phyloP scores from a whole-genome alignment of 1,284 basidiomycete species.

The Athelia psychrophila region DNA sequence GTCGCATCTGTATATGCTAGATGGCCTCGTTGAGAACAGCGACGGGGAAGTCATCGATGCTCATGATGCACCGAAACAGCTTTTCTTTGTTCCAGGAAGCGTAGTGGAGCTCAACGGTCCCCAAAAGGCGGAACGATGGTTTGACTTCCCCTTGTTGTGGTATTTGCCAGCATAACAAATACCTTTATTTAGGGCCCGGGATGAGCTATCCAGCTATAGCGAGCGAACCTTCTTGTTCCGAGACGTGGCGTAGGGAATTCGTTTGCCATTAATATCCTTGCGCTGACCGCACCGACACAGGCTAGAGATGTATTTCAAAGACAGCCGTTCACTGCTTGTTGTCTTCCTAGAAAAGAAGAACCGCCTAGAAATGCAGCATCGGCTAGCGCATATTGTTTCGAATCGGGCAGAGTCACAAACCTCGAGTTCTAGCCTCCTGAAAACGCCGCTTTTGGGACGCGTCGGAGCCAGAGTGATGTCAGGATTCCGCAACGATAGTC shows the following conservation, averaged over 20 bases:
- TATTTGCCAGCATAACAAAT: slow-evolving; percentile 6
- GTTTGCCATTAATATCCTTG: slow-evolving; percentile 3
- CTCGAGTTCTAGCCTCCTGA: slow-evolving; percentile 36
- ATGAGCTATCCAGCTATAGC: slow-evolving; percentile 75
- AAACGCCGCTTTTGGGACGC: slow-evolving; percentile 53
- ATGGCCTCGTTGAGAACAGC: slow-evolving; percentile 87
- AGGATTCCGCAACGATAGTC: slow-evolving; percentile 52
- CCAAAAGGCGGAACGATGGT: slow-evolving; percentile 81
- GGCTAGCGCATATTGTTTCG: slow-evolving; percentile 48
- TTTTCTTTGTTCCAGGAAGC: slow-evolving; percentile 86
- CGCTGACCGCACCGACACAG: slow-evolving; percentile 32
- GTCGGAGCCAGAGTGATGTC: slow-evolving; percentile 44
- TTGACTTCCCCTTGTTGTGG: slow-evolving; percentile 13
- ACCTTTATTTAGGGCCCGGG: slow-evolving; percentile 63
- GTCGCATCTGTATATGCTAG: slow-evolving; percentile 87
- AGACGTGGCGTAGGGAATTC: slow-evolving; percentile 76
- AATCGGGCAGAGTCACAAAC: slow-evolving; percentile 37
- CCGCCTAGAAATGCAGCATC: slow-evolving; percentile 62
- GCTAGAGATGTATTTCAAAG: slow-evolving; percentile 88
- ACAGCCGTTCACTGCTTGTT: slow-evolving; percentile 79
- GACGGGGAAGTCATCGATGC: slow-evolving; percentile 90
- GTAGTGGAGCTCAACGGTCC: slow-evolving; percentile 76
- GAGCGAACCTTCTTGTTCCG: slow-evolving; percentile 87
- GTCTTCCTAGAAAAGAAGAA: slow-evolving; percentile 74
- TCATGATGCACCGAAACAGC: slow-evolving; percentile 77